Base-by-base conservation (phyloP, 1,284 basidiomycete genomes). In the Marasmius sp. region DNA sequence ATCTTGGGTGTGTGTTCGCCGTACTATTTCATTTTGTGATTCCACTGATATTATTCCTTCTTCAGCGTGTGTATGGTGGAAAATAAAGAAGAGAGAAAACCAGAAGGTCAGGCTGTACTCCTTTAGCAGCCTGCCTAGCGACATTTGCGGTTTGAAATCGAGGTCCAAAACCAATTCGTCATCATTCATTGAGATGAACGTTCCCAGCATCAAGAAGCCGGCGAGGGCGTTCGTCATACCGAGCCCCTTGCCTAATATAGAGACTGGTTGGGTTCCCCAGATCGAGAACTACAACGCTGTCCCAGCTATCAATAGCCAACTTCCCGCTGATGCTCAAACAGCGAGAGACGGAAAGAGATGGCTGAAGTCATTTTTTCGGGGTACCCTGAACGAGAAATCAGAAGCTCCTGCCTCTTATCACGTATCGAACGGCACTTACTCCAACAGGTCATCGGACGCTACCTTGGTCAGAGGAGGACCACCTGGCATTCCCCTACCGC, bases 251-350 rank as follows among this genome's bases (percentile, higher is more conserved):
- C 66, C 55, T 37, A 48, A 39, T 38, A 55, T 54, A 3, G 43
- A 74, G 59, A 72, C 72, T 49, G 70, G 71, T 33, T 82, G 80
- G 80, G 69, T 74, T 16, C 81, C 81, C 51, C 80, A 82, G 59
- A 73, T 77, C 61, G 72, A 68, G 41, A 59, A 67, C 18, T 68
- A 69, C 54, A 67, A 62, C 56, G 65, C 61, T 18, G 61, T 63
- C 33, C 62, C 60, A 16, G 27, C 60, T 12, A 60, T 57, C 20
- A 53, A 61, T 39, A 57, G 60, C 34, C 41, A 60, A 37, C 55
- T 63, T 9, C 62, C 62, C 16, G 57, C 47, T 18, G 53, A 63
- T 37, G 58, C 60, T 18, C 45, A 63, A 34, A 54, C 58, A 52
- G 52, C 62, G 49, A 57, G 57, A 36, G 58, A 64, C 52, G 56